phyloP scores from a whole-genome alignment of 257 asterid species.

The Striga asiatica region DNA sequence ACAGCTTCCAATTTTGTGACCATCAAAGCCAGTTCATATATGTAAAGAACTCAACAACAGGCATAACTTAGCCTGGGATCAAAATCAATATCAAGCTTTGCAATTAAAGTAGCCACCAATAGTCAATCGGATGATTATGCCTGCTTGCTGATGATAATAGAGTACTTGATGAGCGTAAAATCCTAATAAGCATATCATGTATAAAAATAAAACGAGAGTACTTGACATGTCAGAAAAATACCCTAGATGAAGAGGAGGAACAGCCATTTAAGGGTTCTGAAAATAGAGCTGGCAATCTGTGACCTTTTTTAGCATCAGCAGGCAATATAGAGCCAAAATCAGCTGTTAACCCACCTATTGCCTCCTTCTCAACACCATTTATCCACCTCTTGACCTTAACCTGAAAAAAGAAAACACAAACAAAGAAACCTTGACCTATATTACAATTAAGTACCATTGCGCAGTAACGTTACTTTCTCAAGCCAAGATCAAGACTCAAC shows the following conservation, averaged over 20 bases:
- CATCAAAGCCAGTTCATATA: neutral
- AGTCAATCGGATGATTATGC: neutral
- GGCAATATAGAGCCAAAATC: slow-evolving; percentile 76
- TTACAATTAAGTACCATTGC: neutral
- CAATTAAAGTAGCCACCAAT: neutral
- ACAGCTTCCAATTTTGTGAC: neutral
- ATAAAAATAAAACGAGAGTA: neutral
- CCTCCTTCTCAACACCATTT: slow-evolving; percentile 45
- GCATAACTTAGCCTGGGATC: neutral
- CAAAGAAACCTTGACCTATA: slow-evolving; percentile 5
- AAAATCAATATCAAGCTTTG: slow-evolving; percentile 6
- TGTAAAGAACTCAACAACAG: neutral
- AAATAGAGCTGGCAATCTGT: slow-evolving; percentile 35
- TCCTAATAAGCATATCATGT: neutral
- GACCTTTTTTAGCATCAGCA: slow-evolving; percentile 31
- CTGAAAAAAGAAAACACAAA: slow-evolving; percentile 25
- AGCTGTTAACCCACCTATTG: slow-evolving; percentile 55
- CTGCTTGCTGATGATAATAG: neutral
- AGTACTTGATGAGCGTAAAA: neutral
- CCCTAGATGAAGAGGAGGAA: slow-evolving; percentile 47
- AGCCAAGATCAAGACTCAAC: neutral
- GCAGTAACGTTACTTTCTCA: neutral
- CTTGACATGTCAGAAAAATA: slow-evolving; percentile 14
- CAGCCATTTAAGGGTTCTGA: slow-evolving; percentile 60
- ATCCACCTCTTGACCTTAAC: slow-evolving; percentile 61